Evolutionary conservation across 257 asterid species (phyloP).

Genomic region (Plantago major): DNA sequence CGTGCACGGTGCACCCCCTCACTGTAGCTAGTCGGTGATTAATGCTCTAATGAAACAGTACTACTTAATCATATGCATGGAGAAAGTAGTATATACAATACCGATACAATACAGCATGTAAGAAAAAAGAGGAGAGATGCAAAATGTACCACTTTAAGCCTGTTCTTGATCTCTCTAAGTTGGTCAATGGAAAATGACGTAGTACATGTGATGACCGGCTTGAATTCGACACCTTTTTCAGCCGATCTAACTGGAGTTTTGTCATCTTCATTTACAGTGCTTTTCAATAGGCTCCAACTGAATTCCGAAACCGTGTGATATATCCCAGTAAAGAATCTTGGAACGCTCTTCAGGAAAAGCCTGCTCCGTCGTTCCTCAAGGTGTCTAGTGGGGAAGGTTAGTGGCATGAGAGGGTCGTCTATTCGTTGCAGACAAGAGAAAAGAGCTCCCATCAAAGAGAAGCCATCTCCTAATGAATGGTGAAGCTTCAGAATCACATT

Average conservation of each 20-base stretch:
- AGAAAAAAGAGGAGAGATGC: neutral
- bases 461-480: conserved; percentile 77
- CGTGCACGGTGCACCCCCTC: no score
- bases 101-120: neutral
- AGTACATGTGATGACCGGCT: conserved; percentile 37
- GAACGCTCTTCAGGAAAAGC: conserved; percentile 4
- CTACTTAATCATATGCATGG: no score
- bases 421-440: conserved; percentile 62
- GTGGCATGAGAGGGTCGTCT: conserved; percentile 48
- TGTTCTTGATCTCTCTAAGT: conserved; percentile 49
- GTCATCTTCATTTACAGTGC: conserved; percentile 44
- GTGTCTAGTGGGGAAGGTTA: conserved; percentile 36
- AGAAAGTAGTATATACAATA: neutral
- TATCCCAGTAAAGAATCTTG: conserved; percentile 10
- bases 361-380: no score
- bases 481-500: conserved; percentile 51
- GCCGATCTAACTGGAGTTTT: conserved; percentile 60
- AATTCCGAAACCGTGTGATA: conserved; percentile 43
- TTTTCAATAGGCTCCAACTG: conserved; percentile 59
- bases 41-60: no score
- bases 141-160: conserved; percentile 37
- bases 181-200: conserved; percentile 42
- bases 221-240: conserved; percentile 51
- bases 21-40: no score
- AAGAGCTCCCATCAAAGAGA: conserved; percentile 71